Base-by-base conservation (phyloP, 768 basidiomycete species). In the Podaxis sp. region DNA sequence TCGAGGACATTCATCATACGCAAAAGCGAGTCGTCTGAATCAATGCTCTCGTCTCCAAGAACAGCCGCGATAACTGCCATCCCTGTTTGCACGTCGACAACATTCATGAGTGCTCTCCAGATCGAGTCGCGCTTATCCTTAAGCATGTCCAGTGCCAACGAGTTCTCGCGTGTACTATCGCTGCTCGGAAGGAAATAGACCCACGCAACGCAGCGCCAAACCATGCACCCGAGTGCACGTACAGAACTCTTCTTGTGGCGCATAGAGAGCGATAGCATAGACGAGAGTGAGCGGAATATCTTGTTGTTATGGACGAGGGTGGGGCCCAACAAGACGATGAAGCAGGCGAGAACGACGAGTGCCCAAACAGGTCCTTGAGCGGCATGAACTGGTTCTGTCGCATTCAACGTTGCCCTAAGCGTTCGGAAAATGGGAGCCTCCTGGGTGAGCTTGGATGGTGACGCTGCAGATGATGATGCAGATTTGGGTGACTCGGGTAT, bases 351-450 rank as follows among this genome's bases (percentile, higher is more conserved):
- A 36, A 92, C 87, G 63, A 82, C 83, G 58, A 91, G 76, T 4
- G 83, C 87, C 92, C 92, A 93, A 1, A 89, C 86, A 8, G 92
- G 90, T 1, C 90, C 90, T 68, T 92, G 87, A 1, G 90, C 88
- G 7, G 82, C 82, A 64, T 87, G 82, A 5, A 74, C 71, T 2
- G 87, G 87, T 5, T 89, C 86, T 3, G 76, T 72, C 1, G 82
- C 77, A 15, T 73, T 73, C 52, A 93, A 75, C 1, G 87, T 89
- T 0, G 84, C 84, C 28, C 88, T 84, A 4, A 93, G 78, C 0
- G 88, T 89, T 55, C 87, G 85, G 40, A 87, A 71, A 63, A 92
- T 87, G 2, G 74, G 39, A 1, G 86, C 73, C 52, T 89, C 88
- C 54, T 19, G 56, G 17, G 67, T 64, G 64, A 19, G 71, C 68